Evolutionary conservation across 352 stramenopile genomes (phyloP).

Genomic region (Globisporangium camurandrum): DNA sequence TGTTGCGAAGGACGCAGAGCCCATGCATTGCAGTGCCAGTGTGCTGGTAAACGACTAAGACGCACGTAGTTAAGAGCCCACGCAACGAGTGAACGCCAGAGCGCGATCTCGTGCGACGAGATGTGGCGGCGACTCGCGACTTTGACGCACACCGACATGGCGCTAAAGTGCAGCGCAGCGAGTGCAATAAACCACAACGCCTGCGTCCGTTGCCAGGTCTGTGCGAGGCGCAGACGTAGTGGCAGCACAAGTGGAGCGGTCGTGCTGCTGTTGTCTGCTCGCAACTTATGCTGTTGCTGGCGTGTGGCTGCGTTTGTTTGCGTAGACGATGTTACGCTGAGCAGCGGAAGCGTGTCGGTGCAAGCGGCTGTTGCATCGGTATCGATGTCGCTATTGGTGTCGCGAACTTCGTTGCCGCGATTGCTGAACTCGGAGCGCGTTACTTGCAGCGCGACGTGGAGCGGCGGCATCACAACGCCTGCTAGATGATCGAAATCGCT

Average conservation of each 20-base stretch:
- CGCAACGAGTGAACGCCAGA: conserved; percentile 50
- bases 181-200: conserved; percentile 42
- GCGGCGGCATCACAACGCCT: neutral
- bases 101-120: conserved; percentile 50
- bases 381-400: neutral
- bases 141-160: conserved; percentile 61
- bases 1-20: too few relatives aligned
- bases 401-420: neutral
- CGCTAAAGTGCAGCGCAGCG: conserved; percentile 51
- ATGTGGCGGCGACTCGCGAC: conserved; percentile 36
- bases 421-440: neutral
- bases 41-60: too few relatives aligned
- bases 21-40: too few relatives aligned
- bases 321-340: too few relatives aligned
- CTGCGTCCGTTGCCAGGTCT: conserved; percentile 15
- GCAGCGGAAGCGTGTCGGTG: neutral
- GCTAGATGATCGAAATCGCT: too few relatives aligned
- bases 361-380: neutral
- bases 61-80: conserved; percentile 44
- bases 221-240: neutral
- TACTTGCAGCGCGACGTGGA: neutral
- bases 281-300: too few relatives aligned
- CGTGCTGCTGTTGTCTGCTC: too few relatives aligned
- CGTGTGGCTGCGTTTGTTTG: too few relatives aligned
- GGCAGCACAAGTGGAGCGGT: too few relatives aligned